Conservation (phyloP, 192 early-diverging fungal genomes). For the Rhizoclosmatium globosum region DNA sequence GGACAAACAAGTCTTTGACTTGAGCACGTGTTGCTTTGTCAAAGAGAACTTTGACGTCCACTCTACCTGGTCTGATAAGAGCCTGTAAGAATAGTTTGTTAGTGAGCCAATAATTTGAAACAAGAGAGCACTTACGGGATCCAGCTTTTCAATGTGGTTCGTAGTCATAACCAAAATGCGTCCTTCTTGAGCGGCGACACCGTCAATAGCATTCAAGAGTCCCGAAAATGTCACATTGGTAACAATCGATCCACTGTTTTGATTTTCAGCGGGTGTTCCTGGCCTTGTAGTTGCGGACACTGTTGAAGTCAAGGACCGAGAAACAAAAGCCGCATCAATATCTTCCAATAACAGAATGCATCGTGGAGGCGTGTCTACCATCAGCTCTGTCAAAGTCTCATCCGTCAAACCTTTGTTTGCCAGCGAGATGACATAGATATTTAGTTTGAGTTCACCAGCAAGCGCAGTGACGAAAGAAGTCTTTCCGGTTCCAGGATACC, state of each 20-base stretch:
- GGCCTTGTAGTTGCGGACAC: background rate
- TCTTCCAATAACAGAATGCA: constrained; percentile 78
- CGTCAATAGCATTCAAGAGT: constrained; percentile 80
- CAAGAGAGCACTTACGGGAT: constrained; percentile 44
- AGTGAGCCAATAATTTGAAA: background rate
- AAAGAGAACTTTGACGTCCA: constrained; percentile 68
- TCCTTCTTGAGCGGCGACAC: constrained; percentile 76
- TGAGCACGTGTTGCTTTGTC: constrained; percentile 66
- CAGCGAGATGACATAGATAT: constrained; percentile 77
- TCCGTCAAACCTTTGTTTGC: constrained; percentile 72
- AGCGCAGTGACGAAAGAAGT: constrained; percentile 71
- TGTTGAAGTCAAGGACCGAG: constrained; percentile 52
- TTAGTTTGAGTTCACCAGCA: constrained; percentile 76
- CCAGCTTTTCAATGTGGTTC: constrained; percentile 73
- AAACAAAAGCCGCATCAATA: constrained; percentile 77
- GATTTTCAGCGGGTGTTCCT: background rate
- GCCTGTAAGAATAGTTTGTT: constrained; percentile 38
- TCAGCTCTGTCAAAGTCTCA: constrained; percentile 59
- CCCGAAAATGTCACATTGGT: constrained; percentile 63
- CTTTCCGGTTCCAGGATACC: constrained; percentile 78
- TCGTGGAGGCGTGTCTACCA: constrained; percentile 55
- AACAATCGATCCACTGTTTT: constrained; percentile 17
- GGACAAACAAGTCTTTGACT: constrained; percentile 68
- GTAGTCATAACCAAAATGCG: constrained; percentile 82
- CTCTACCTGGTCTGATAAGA: constrained; percentile 73